These are phyloP conservation scores for Brassica incana DNA, from an alignment of 345 rosid species.

Conservation along the genomic window DNA sequence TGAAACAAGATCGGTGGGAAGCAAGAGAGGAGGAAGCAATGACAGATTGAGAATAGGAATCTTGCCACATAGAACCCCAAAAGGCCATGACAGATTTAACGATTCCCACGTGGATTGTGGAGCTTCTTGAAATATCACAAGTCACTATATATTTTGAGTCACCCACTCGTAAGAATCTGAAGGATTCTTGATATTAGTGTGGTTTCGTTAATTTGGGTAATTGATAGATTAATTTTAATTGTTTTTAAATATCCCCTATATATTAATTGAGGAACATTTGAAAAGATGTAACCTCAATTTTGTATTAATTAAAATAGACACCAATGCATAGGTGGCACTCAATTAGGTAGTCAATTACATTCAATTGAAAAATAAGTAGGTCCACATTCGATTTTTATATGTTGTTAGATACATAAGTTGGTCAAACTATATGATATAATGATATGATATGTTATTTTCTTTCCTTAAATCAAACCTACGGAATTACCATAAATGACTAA, in stretches of 20 bases:
- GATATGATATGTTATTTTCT: too few relatives aligned
- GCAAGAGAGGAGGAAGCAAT: slow-evolving; percentile 1
- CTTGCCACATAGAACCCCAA: background rate
- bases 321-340: too few relatives aligned
- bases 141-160: background rate
- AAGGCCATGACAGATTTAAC: background rate
- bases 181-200: background rate
- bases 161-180: background rate
- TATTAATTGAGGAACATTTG: too few relatives aligned
- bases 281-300: too few relatives aligned
- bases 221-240: background rate
- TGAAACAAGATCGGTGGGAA: slow-evolving; percentile 6
- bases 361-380: too few relatives aligned
- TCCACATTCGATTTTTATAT: too few relatives aligned
- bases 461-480: too few relatives aligned
- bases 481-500: too few relatives aligned
- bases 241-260: background rate
- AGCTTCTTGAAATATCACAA: slow-evolving; percentile 8
- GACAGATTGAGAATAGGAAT: slow-evolving; percentile 10
- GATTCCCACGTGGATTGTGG: slow-evolving; percentile 25
- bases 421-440: too few relatives aligned
- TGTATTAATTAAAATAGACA: too few relatives aligned
- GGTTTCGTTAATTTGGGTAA: background rate
- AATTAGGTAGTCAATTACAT: too few relatives aligned
- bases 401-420: too few relatives aligned